Percentiles rank a stretch among this genome's conserved stretches.
These are phyloP conservation scores for Gracilariopsis chorda DNA, from an alignment of 23 red algal species.

Conservation along the genomic window DNA sequence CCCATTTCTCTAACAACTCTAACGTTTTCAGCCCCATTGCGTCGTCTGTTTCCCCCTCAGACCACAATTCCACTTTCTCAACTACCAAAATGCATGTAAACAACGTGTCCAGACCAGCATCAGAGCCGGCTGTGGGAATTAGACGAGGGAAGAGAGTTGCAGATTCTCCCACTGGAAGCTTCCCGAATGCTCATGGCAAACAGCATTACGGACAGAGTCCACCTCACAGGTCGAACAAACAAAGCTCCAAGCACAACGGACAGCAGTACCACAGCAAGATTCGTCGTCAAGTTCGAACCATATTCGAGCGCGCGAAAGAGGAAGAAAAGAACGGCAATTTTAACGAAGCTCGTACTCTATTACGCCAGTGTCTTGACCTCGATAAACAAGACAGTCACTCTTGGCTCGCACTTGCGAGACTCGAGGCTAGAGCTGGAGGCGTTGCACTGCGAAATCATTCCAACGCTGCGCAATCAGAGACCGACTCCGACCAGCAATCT, in stretches of 20 bases:
- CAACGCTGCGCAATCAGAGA: neutral
- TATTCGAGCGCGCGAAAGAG: constrained; percentile 37
- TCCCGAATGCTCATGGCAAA: neutral
- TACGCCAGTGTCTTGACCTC: constrained; percentile 77
- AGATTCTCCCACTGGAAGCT: neutral
- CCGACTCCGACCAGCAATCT: neutral
- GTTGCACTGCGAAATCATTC: neutral
- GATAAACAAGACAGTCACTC: constrained; percentile 88
- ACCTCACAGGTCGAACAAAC: neutral
- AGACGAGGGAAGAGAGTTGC: neutral
- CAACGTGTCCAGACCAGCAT: neutral
- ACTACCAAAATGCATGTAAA: neutral
- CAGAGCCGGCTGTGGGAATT: neutral
- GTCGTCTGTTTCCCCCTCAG: neutral
- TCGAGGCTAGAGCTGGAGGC: constrained; percentile 51
- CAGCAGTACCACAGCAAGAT: neutral
- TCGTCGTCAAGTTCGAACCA: constrained; percentile 32
- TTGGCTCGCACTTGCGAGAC: constrained; percentile 86
- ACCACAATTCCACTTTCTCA: neutral
- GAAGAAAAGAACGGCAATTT: constrained; percentile 30
- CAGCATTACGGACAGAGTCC: neutral
- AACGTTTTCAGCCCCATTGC: neutral
- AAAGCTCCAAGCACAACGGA: neutral
- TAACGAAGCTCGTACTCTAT: constrained; percentile 34
- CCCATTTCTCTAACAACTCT: neutral